Evolutionary conservation across 2,329 filamentous ascomycete genomes (phyloP).

Genomic region (Scytalidium lignicola): DNA sequence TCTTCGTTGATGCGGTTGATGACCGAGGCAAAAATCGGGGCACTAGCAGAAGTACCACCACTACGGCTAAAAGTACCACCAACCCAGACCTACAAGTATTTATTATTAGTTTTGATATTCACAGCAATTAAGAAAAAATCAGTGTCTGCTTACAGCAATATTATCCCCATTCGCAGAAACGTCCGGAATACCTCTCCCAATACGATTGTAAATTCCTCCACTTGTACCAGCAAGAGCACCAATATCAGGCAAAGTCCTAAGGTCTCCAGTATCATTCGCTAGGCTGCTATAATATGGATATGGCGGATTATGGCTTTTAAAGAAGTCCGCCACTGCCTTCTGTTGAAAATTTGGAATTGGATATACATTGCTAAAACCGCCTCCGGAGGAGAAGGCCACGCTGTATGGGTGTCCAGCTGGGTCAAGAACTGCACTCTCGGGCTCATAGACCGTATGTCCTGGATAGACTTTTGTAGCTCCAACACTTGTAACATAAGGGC

Average conservation of each 20-base stretch:
- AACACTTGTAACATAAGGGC: constrained; percentile 37
- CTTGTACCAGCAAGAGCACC: constrained; percentile 9
- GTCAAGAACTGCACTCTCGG: constrained; percentile 20
- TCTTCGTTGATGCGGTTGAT: constrained; percentile 48
- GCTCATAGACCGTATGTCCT: constrained; percentile 30
- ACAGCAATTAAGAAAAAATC: background rate
- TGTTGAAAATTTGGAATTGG: constrained; percentile 37
- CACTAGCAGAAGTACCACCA: constrained; percentile 45
- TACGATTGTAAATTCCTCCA: constrained; percentile 27
- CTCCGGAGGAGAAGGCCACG: constrained; percentile 36
- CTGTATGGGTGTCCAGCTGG: constrained; percentile 9
- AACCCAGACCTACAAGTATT: constrained; percentile 4
- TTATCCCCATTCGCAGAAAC: constrained; percentile 27
- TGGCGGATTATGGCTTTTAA: constrained; percentile 23
- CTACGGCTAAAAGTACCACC: constrained; percentile 8
- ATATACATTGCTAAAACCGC: constrained; percentile 44
- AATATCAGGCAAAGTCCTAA: constrained; percentile 10
- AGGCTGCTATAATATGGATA: constrained; percentile 26
- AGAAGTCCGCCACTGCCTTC: constrained; percentile 35
- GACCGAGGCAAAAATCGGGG: constrained; percentile 43
- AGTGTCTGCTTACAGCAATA: constrained; percentile 21
- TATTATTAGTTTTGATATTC: background rate
- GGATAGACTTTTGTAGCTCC: constrained; percentile 35
- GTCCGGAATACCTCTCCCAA: constrained; percentile 43
- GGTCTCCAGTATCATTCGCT: constrained; percentile 9